Conservation (phyloP, 1,284 basidiomycete genomes). For the Microbotryum lychnidis-dioicae region DNA sequence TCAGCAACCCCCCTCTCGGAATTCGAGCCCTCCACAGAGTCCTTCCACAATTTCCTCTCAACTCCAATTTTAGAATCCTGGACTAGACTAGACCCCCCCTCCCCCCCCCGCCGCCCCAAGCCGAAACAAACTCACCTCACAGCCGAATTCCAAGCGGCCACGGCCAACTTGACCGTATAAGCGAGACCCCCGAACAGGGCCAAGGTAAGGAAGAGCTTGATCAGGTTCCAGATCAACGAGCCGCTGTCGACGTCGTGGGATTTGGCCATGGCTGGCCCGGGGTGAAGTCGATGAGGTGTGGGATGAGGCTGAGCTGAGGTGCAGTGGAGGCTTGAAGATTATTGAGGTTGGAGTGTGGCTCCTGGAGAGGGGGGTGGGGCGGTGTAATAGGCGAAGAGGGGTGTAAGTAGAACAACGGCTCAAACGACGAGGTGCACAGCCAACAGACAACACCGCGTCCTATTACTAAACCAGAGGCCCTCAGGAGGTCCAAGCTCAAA, state of each 20-base stretch:
- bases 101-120: no score
- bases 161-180: not conserved
- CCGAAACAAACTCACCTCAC: conserved; percentile 4
- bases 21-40: no score
- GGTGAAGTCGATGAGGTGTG: not conserved
- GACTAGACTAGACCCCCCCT: no score
- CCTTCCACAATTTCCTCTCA: no score
- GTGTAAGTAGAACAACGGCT: no score
- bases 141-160: conserved; percentile 8
- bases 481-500: no score
- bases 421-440: no score
- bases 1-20: not conserved
- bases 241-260: not conserved
- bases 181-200: conserved; percentile 8
- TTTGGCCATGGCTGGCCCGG: conserved; percentile 11
- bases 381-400: no score
- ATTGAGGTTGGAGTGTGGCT: not conserved
- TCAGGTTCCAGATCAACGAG: conserved; percentile 7
- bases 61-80: no score
- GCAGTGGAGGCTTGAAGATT: not conserved
- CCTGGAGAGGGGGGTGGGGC: no score
- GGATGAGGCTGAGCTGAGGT: not conserved
- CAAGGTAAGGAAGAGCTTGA: conserved; percentile 24
- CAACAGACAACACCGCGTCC: no score
- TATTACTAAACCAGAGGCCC: no score